Base-by-base conservation (phyloP, 208 protist species). In the Trypanosoma caninum region DNA sequence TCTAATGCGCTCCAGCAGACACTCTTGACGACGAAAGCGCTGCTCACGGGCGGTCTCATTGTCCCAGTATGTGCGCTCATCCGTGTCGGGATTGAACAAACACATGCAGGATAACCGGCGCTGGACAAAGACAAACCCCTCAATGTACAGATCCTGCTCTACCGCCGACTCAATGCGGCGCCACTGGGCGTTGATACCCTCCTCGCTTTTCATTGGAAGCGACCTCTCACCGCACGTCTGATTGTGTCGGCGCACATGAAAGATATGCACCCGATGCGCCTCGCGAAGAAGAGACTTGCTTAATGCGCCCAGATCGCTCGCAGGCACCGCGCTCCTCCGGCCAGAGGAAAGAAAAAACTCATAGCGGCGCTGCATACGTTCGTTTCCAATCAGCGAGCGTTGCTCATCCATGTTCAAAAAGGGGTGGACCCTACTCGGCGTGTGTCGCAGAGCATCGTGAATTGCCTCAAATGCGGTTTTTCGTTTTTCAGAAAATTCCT, bases 101-200 rank as follows among this genome's bases (percentile, higher is more conserved):
- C 78, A 85, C 71, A 84, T 73, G 60, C 69, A 82, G n/a, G 78
- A 89, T n/a, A 85, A 51, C 30, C 74, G 55, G 3, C 76, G 82
- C 65, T 76, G 78, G 23, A 81, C 60, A 4, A 57, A 51, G 0
- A 45, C 45, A 18, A 38, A 63, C 40, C 64, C 68, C 47, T 69
- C 69, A 50, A 68, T 63, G 62, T 73, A 69, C 3, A 82, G 42
- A 55, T 79, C 71, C 22, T 61, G 40, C 57, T 76, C 75, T 0
- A 79, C 74, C 28, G 76, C 63, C 37, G 62, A 57, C 14, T 65
- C 69, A 45, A 82, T 64, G 33, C 46, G 41, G 16, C 42, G 60
- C 77, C 78, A 89, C 65, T 84, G 73, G 11, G n/a, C 31, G 40
- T 69, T 59, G 11, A 86, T 74, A 33, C 23, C 46, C 11, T 38